Percentiles rank a stretch among this genome's conserved stretches.
These are phyloP conservation scores for Metarhizium guizhouense DNA, from an alignment of 2,329 filamentous ascomycete genomes.

Conservation along the genomic window DNA sequence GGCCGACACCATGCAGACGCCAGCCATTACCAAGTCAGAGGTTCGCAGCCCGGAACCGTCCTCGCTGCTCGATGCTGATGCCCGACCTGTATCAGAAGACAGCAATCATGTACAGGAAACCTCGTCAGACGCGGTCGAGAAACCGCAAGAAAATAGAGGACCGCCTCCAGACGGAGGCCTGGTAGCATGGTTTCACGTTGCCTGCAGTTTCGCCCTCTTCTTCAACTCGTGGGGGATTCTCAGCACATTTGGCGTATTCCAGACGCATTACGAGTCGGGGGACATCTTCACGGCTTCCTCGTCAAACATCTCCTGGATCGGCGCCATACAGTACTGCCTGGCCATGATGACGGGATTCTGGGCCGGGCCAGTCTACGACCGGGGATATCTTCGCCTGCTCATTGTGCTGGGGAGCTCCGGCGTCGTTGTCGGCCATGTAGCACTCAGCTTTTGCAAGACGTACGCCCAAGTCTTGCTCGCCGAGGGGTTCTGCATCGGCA, in stretches of 20 bases:
- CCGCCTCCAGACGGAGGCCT: neutral
- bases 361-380: conserved; percentile 32
- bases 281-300: conserved; percentile 22
- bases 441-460: conserved; percentile 32
- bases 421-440: conserved; percentile 32
- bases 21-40: neutral
- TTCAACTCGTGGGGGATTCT: conserved; percentile 20
- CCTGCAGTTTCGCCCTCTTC: conserved; percentile 5
- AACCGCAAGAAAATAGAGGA: neutral
- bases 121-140: too few relatives aligned
- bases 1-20: too few relatives aligned
- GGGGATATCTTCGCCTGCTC: conserved; percentile 29
- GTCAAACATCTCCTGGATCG: conserved; percentile 36
- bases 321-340: conserved; percentile 31
- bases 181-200: conserved; percentile 7
- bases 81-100: neutral
- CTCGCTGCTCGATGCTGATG: neutral
- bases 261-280: conserved; percentile 32
- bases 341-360: conserved; percentile 30
- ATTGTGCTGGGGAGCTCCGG: conserved; percentile 25
- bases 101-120: neutral
- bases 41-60: neutral
- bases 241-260: conserved; percentile 37
- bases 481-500: conserved; percentile 28
- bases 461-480: conserved; percentile 35